phyloP scores from a whole-genome alignment of 202 grass and related monocot species.

The Zizania palustris region DNA sequence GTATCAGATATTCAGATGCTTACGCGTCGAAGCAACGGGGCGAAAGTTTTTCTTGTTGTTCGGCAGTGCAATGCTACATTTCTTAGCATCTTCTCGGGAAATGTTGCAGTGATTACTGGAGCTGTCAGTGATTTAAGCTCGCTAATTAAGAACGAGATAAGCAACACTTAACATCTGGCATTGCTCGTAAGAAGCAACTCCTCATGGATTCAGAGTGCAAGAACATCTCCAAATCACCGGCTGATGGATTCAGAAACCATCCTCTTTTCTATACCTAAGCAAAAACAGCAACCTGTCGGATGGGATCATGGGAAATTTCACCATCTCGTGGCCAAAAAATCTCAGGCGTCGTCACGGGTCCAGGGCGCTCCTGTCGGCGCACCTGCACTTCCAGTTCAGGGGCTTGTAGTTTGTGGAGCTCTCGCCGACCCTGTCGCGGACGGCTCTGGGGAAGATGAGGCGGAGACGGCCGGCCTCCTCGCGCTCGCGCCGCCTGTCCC shows the following conservation, averaged over 20 bases:
- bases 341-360: constrained; percentile 35
- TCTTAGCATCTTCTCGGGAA: neutral
- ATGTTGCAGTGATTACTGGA: neutral
- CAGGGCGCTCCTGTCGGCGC: constrained; percentile 45
- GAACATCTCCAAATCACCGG: neutral
- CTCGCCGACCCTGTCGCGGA: constrained; percentile 31
- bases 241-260: neutral
- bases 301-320: neutral
- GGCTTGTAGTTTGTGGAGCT: constrained; percentile 70
- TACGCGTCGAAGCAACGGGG: constrained; percentile 5
- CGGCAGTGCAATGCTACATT: neutral
- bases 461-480: neutral
- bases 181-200: constrained; percentile 1
- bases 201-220: neutral
- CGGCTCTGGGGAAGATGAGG: constrained; percentile 5
- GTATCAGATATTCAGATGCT: constrained; percentile 47
- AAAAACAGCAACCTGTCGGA: constrained; percentile 7
- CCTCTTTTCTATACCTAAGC: constrained; percentile 23
- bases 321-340: neutral
- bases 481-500: neutral
- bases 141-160: neutral
- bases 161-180: neutral
- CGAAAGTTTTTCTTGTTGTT: neutral
- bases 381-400: constrained; percentile 69
- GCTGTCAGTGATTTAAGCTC: neutral